Evolutionary conservation across 192 early-diverging fungal species (phyloP).

Genomic region (Coemansia sp.): DNA sequence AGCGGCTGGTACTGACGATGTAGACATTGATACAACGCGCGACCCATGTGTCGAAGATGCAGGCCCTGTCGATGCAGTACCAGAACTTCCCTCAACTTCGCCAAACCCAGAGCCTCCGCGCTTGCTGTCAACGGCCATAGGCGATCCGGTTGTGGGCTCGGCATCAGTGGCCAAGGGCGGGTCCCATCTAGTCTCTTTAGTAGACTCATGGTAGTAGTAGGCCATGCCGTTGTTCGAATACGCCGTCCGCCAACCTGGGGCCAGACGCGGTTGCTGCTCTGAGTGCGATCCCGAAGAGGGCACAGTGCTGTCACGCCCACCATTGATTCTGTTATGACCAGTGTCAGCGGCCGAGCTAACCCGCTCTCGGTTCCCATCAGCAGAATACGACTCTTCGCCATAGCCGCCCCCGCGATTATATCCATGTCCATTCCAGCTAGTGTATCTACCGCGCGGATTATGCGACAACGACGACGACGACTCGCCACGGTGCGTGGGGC

Average conservation of each 20-base stretch:
- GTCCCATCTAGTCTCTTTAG: constrained; percentile 55
- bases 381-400: neutral
- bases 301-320: neutral
- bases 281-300: neutral
- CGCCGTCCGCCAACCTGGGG: constrained; percentile 51
- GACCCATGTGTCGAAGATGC: constrained; percentile 6
- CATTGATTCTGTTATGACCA: neutral
- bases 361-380: constrained; percentile 2
- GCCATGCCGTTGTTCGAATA: constrained; percentile 33
- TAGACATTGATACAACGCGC: constrained; percentile 15
- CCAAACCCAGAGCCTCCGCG: neutral
- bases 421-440: constrained; percentile 17
- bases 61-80: neutral
- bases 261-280: constrained; percentile 21
- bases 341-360: neutral
- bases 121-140: constrained; percentile 14
- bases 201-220: constrained; percentile 57
- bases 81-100: constrained; percentile 2
- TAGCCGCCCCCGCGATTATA: neutral
- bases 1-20: neutral
- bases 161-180: constrained; percentile 29
- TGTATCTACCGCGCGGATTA: constrained; percentile 22
- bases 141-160: constrained; percentile 9
- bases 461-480: constrained; percentile 7
- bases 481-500: neutral